Evolutionary conservation across 139 green algal genomes (phyloP).

Genomic region (Coccomyxa sp.): DNA sequence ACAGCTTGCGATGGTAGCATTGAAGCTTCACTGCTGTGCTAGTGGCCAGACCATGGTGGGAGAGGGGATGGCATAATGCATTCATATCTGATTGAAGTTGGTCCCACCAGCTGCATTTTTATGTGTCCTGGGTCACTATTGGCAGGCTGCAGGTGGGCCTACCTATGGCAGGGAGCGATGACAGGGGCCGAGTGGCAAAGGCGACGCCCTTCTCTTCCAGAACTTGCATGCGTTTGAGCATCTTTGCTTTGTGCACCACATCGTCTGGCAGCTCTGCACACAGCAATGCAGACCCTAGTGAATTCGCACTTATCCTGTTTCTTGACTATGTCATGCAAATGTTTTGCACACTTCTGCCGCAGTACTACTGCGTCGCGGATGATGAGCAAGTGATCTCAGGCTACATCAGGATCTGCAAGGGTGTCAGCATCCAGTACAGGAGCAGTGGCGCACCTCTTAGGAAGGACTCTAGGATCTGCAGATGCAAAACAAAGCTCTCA

Average conservation of each 20-base stretch:
- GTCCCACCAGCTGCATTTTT: too few species aligned
- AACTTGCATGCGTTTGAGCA: constrained; percentile 56
- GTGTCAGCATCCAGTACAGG: neutral
- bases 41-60: constrained; percentile 5
- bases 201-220: constrained; percentile 27
- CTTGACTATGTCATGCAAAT: too few species aligned
- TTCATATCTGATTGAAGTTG: too few species aligned
- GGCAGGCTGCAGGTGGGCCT: neutral
- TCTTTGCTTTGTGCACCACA: constrained; percentile 15
- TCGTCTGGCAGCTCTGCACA: constrained; percentile 30
- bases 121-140: too few species aligned
- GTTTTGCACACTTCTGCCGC: too few species aligned
- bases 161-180: constrained; percentile 7
- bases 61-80: constrained; percentile 15
- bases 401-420: neutral
- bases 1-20: too few species aligned
- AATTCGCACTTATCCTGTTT: too few species aligned
- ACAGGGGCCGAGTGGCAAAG: constrained; percentile 23
- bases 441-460: neutral
- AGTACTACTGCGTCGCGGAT: too few species aligned
- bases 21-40: neutral
- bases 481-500: neutral
- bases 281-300: constrained; percentile 25
- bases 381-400: too few species aligned
- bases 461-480: neutral